Base-by-base conservation (phyloP, 257 asterid species). In the Eustoma russellianum region DNA sequence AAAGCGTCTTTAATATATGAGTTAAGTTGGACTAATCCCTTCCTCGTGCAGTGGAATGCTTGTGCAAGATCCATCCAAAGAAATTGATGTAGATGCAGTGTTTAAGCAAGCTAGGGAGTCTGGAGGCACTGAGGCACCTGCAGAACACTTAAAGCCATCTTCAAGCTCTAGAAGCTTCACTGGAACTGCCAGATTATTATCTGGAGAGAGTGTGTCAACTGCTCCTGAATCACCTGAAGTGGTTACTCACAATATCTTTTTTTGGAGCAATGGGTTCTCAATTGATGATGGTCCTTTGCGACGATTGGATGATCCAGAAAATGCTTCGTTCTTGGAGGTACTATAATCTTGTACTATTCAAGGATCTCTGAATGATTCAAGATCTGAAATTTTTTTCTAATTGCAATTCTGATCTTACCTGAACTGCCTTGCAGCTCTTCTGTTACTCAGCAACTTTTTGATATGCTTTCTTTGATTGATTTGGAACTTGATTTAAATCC, bases 251-350 rank as follows among this genome's bases (percentile, higher is more conserved):
- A 64, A 33, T 57, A 85, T 88, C 59, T 69, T 72, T 46, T 77
- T 83, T 44, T 88, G 94, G 92, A 77, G 83, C 40, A 80, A 88
- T 71, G 97, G 97, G 14, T 88, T 85, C 67, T 82, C 97, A 2
- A 66, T 88, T 7, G 76, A 88, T 63, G 86, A 79, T 66, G 97
- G 95, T 35, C 92, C 95, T 45, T 61, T 88, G 50, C 73, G 89
- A 64, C 73, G 93, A 72, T 57, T 88, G 41, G 88, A 88, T 35
- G 97, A 88, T 66, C 97, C 92, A 51, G 78, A 65, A 61, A 85
- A 85, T 73, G 86, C 82, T 41, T 17, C 83, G 38, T 83, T 88
- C 77, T 54, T 88, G 70, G 82, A 77, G 97, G 97, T 88, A 79
- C 16, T 45, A 44, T 61, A 53, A 33, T 40, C 12, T 3, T 38